A percentile compares a stretch with the other conserved stretches of the same genome.
phyloP scores from a whole-genome alignment of 192 early-diverging fungal genomes.

The Thoreauomyces humboldtii region DNA sequence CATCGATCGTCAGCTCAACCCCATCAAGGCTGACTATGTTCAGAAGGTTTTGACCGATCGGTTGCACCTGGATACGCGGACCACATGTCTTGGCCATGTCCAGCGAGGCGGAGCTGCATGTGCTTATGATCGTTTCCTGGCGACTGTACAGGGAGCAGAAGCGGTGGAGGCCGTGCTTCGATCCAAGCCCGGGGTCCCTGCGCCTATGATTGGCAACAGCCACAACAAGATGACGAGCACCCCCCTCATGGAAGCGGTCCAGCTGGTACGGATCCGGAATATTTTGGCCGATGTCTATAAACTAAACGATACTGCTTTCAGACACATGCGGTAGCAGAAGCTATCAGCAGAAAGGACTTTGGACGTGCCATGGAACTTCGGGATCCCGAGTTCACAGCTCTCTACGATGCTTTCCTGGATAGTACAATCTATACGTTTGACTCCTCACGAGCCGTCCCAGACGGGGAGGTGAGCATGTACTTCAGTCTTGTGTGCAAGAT shows the following conservation, averaged over 20 bases:
- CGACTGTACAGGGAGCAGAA: slow-evolving; percentile 90
- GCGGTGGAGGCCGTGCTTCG: slow-evolving; percentile 90
- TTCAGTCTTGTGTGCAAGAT: slow-evolving; percentile 38
- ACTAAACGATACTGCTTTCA: no score
- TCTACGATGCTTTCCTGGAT: slow-evolving; percentile 52
- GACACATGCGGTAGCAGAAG: slow-evolving; percentile 83
- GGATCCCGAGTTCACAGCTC: slow-evolving; percentile 72
- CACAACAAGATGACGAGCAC: slow-evolving; percentile 82
- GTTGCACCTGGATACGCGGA: slow-evolving; percentile 85
- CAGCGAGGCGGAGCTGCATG: slow-evolving; percentile 91
- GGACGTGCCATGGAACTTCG: slow-evolving; percentile 84
- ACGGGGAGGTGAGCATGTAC: slow-evolving; percentile 65
- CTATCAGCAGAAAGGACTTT: slow-evolving; percentile 83
- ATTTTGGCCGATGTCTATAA: not conserved
- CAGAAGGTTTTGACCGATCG: slow-evolving; percentile 76
- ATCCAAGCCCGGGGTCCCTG: slow-evolving; percentile 78
- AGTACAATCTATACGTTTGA: slow-evolving; percentile 24
- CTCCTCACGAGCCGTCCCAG: slow-evolving; percentile 45
- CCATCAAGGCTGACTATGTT: slow-evolving; percentile 84
- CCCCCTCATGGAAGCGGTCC: slow-evolving; percentile 91
- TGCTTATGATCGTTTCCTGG: slow-evolving; percentile 88
- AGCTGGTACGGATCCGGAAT: slow-evolving; percentile 48
- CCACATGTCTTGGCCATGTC: slow-evolving; percentile 92
- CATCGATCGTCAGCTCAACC: slow-evolving; percentile 80
- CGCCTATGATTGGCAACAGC: slow-evolving; percentile 89